Base-by-base conservation (phyloP, 108 stramenopile genomes). In the Conticribra guillardii region DNA sequence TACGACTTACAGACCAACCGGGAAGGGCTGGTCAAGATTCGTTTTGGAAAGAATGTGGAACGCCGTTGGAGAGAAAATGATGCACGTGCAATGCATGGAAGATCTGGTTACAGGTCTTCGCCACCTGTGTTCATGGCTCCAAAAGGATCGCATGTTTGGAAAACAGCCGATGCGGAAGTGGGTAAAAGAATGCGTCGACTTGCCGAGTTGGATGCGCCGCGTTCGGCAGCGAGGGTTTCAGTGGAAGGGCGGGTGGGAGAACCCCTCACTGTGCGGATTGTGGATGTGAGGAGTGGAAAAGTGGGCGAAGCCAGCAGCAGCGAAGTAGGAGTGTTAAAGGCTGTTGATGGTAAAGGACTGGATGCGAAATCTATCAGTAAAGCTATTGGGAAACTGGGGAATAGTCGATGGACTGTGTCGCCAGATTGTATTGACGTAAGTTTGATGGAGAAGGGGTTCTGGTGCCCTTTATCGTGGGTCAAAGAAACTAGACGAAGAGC, bases 371-470 rank as follows among this genome's bases (percentile, higher is more conserved):
- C 69, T 4, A 60, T 92, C 9, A 24, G 49, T 28, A 89, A 87
- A 58, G 91, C 91, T 9, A 69, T 92, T 50, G 91, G 91, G 14
- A 83, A 76, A 1, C 67, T 92, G 4, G 91, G 88, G 0, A 83
- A 86, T 37, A 88, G 81, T 54, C 52, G 53, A 24, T 89, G 69
- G 65, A 54, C 37, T 50, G 27, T 84, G 21, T 30, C 19, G 2
- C 64, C 58, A 18, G 66, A 50, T n/a, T 67, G 67, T 31, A 66
- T 85, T 62, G 83, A 85, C 54, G 26, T 80, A 24, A 54, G 54
- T 55, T 48, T 32, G 4, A 41, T 88, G 30, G 82, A 81, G 9
- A 74, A 80, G 9, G 70, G 54, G 9, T 44, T 60, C 1, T 91
- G 87, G 88, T 91, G 90, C 44, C 88, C 86, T 0, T 50, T 84